Base-by-base conservation (phyloP, 176 grass and related monocot genomes). In the Aegilops speltoides region DNA sequence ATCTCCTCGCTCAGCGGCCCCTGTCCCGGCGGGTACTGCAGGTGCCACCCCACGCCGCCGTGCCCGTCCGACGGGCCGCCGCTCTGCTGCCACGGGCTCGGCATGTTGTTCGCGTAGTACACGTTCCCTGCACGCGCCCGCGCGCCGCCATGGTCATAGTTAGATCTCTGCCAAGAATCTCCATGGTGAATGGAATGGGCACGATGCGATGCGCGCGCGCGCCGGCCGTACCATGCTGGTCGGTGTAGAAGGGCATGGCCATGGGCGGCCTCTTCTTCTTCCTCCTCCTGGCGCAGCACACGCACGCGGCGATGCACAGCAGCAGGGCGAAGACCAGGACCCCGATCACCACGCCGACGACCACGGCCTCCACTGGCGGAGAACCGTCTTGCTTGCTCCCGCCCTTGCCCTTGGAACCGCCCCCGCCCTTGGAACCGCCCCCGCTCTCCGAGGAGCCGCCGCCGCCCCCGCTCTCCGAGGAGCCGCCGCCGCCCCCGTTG, bases 51-150 rank as follows among this genome's bases (percentile, higher is more conserved):
- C 76, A 82, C 71, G 86, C 71, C 64, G 45, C 45, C 25, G 45
- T 16, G 73, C 10, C 73, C 73, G 34, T 92, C 93, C 83, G 34
- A 45, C 72, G 79, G 63, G 48, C 38, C 31, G 82, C 15, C 79
- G 79, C 76, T 61, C 64, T 87, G 84, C 93, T 82, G 84, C 84
- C 89, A 91, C 63, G 86, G 86, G 74, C 77, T 91, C 6, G 86
- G 86, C 78, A 89, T 80, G 84, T 67, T 85, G 71, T 81, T 88
- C 24, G 89, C 79, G 81, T 91, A 91, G 81, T 79, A 93, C 70
- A 90, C 89, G 86, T 92, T 87, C 68, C 84, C 86, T 89, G 82
- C 82, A 80, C 22, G 78, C 26, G 2, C 41, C 10, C 10, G 17
- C 68, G 3, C 23, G 32, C 46, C 84, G 26, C 25, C 29, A 61